Conservation (phyloP, 2,329 filamentous ascomycete genomes). For the Fusarium graminum region DNA sequence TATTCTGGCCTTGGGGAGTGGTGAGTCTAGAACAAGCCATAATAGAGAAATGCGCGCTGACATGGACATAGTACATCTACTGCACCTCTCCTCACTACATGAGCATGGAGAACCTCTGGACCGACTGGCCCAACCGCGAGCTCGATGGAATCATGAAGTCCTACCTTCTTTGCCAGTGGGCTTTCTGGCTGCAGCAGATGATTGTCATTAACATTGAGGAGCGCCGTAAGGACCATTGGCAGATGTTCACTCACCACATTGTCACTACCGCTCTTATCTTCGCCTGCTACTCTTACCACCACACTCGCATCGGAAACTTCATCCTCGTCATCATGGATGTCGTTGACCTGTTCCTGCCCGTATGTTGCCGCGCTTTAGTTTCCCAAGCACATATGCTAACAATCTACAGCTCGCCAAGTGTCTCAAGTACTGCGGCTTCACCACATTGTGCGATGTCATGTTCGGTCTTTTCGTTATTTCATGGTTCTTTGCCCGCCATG, state of each 20-base stretch:
- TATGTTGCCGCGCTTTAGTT: constrained; percentile 81
- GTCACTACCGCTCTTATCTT: constrained; percentile 86
- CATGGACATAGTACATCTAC: constrained; percentile 78
- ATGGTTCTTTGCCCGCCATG: constrained; percentile 87
- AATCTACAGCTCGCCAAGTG: constrained; percentile 88
- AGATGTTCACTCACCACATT: constrained; percentile 96
- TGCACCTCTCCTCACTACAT: constrained; percentile 82
- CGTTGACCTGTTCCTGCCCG: constrained; percentile 88
- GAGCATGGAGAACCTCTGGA: constrained; percentile 84
- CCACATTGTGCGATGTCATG: constrained; percentile 80
- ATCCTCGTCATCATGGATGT: constrained; percentile 95
- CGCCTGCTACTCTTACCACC: constrained; percentile 86
- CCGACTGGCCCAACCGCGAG: constrained; percentile 84
- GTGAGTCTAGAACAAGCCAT: constrained; percentile 63
- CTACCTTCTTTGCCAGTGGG: constrained; percentile 91
- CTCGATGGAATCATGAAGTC: constrained; percentile 81
- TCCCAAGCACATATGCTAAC: constrained; percentile 70
- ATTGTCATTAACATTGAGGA: constrained; percentile 95
- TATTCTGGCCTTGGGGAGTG: constrained; percentile 87
- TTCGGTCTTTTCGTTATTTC: constrained; percentile 88
- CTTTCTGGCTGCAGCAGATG: constrained; percentile 95
- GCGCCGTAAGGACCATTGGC: constrained; percentile 91
- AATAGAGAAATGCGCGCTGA: constrained; percentile 1
- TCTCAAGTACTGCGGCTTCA: constrained; percentile 87
- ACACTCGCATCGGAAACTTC: constrained; percentile 87